phyloP scores from a whole-genome alignment of 306 rosid genomes.

The Biancaea sappan region DNA sequence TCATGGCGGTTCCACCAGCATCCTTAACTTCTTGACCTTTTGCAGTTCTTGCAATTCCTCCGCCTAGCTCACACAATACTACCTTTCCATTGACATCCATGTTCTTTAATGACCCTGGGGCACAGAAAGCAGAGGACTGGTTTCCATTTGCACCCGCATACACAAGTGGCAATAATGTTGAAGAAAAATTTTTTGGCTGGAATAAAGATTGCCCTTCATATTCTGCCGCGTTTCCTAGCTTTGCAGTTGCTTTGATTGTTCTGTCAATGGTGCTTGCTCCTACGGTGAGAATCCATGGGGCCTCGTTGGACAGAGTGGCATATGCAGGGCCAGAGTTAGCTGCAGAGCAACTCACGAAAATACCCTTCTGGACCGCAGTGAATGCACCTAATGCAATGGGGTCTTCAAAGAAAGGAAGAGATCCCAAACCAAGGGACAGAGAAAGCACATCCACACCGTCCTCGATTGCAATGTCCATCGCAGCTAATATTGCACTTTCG shows the following conservation, averaged over 20 bases:
- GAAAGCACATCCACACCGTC: slow-evolving; percentile 79
- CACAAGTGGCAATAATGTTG: slow-evolving; percentile 42
- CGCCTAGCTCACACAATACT: slow-evolving; percentile 55
- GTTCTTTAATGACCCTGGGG: slow-evolving; percentile 34
- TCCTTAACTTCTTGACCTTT: slow-evolving; percentile 42
- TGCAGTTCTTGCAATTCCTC: background rate
- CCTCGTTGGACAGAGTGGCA: slow-evolving; percentile 54
- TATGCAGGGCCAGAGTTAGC: slow-evolving; percentile 61
- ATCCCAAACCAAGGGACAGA: slow-evolving; percentile 62
- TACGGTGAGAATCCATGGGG: slow-evolving; percentile 72
- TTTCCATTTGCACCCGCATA: slow-evolving; percentile 43
- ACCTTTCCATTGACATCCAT: slow-evolving; percentile 46
- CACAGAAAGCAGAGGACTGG: slow-evolving; percentile 19
- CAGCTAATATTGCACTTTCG: slow-evolving; percentile 51
- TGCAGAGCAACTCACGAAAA: slow-evolving; percentile 74
- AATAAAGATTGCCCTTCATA: slow-evolving; percentile 45
- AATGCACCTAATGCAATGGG: slow-evolving; percentile 70
- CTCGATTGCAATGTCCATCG: slow-evolving; percentile 53
- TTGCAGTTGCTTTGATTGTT: slow-evolving; percentile 46
- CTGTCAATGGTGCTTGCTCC: slow-evolving; percentile 67
- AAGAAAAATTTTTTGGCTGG: slow-evolving; percentile 41
- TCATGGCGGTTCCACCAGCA: slow-evolving; percentile 58
- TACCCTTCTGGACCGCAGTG: slow-evolving; percentile 59
- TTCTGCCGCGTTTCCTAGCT: slow-evolving; percentile 54
- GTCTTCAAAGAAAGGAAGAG: slow-evolving; percentile 52